Conservation (phyloP, 257 asterid species). For the Ilex aquifolium region DNA sequence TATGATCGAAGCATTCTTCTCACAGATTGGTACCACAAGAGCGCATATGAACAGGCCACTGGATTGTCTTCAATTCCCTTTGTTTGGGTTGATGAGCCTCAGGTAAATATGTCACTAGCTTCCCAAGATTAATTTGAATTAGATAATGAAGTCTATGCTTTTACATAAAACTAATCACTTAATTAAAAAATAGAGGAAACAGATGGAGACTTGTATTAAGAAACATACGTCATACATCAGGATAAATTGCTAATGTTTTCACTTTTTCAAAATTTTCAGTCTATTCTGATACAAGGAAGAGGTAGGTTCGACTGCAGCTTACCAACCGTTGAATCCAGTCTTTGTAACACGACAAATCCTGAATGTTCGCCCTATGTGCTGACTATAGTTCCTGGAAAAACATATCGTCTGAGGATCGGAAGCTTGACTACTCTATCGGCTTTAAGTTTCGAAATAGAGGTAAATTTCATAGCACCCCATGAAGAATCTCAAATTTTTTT, state of each 20-base stretch:
- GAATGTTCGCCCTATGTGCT: slow-evolving; percentile 61
- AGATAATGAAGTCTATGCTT: too few relatives aligned
- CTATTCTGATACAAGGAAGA: slow-evolving; percentile 77
- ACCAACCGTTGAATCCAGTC: slow-evolving; percentile 29
- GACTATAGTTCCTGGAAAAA: slow-evolving; percentile 63
- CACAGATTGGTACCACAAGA: slow-evolving; percentile 78
- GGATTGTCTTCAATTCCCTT: slow-evolving; percentile 71
- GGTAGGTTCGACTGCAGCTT: slow-evolving; percentile 64
- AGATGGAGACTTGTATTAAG: too few relatives aligned
- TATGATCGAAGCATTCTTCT: slow-evolving; percentile 65
- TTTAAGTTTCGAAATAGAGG: slow-evolving; percentile 79
- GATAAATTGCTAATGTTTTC: neutral
- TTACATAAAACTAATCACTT: too few relatives aligned
- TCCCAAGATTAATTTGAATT: too few relatives aligned
- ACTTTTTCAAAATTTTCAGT: slow-evolving; percentile 26
- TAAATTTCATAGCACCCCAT: slow-evolving; percentile 1
- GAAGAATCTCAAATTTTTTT: neutral
- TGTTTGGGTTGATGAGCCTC: slow-evolving; percentile 92
- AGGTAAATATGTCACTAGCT: slow-evolving; percentile 35
- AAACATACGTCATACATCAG: too few relatives aligned
- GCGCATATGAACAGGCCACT: slow-evolving; percentile 48
- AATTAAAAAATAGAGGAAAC: too few relatives aligned
- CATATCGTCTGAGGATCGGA: slow-evolving; percentile 77
- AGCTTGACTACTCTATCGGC: slow-evolving; percentile 81
- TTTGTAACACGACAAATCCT: slow-evolving; percentile 62